A percentile compares a stretch with the other conserved stretches of the same genome.
Evolutionary conservation across 331 rosid species (phyloP).

Genomic region (Malus hybrid): DNA sequence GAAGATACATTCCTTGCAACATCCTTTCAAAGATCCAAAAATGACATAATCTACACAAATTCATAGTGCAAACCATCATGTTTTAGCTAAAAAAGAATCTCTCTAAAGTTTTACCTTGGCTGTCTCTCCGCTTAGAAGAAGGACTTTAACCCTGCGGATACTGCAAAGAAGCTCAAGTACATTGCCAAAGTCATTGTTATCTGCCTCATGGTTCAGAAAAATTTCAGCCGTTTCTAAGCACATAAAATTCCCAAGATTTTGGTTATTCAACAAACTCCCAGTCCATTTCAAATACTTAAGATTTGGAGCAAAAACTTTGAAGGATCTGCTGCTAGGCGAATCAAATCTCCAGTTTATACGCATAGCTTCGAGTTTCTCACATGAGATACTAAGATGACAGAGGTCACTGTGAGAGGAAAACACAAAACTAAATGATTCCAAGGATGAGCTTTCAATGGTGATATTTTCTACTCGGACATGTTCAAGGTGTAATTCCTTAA

Average conservation of each 20-base stretch:
- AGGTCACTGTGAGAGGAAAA: background rate
- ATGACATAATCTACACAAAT: background rate
- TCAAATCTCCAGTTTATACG: background rate
- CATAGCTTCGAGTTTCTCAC: background rate
- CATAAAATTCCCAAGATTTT: background rate
- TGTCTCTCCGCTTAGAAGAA: background rate
- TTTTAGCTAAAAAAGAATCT: background rate
- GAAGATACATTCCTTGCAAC: background rate
- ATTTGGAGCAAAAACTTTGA: background rate
- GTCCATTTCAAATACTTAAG: background rate
- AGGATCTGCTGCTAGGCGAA: background rate
- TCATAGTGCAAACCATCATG: background rate
- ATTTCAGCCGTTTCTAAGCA: conserved; percentile 1
- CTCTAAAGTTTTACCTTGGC: background rate
- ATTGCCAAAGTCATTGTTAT: background rate
- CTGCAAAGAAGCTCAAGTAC: background rate
- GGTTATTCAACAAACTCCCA: conserved; percentile 3
- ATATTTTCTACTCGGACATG: background rate
- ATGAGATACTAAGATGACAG: background rate
- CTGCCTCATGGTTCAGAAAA: background rate
- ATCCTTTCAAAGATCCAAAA: background rate
- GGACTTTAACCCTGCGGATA: background rate
- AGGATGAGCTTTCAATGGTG: background rate
- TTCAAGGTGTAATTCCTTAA: background rate
- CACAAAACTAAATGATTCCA: conserved; percentile 3